Evolutionary conservation across 208 protist genomes (phyloP).

Genomic region (Leishmania tarentolae): DNA sequence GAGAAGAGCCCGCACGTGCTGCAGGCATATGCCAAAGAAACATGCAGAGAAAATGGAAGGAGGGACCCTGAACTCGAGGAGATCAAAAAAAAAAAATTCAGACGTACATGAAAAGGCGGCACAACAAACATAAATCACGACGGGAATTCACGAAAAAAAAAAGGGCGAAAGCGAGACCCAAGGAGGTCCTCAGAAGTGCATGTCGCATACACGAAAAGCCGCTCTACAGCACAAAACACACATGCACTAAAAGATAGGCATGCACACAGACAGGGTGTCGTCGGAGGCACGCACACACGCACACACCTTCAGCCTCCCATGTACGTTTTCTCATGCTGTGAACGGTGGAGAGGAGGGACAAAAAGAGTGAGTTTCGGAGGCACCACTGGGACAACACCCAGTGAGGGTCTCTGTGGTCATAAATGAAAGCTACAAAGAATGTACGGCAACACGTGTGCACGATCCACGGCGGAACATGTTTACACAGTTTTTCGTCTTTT

Average conservation of each 20-base stretch:
- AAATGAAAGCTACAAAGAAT: too few relatives aligned
- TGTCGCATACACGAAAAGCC: neutral
- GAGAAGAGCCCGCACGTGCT: too few relatives aligned
- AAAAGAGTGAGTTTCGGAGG: neutral
- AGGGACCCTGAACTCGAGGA: neutral
- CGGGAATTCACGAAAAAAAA: neutral
- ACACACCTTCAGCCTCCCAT: too few relatives aligned
- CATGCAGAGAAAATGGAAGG: too few relatives aligned
- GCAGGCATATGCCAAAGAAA: too few relatives aligned
- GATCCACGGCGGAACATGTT: neutral
- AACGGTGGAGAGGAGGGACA: neutral
- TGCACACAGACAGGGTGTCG: neutral
- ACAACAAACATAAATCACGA: neutral
- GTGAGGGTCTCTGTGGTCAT: too few relatives aligned
- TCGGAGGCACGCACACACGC: neutral
- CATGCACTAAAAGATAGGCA: neutral
- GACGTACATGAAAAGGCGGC: too few relatives aligned
- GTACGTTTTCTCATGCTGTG: neutral
- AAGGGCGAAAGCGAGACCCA: neutral
- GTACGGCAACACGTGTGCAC: too few relatives aligned
- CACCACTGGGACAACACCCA: too few relatives aligned
- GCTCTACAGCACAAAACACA: neutral
- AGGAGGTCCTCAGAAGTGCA: neutral
- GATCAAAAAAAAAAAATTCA: too few relatives aligned
- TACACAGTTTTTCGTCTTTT: neutral